These are phyloP conservation scores for Diaporthe citriasiana DNA, from an alignment of 2,329 filamentous ascomycete species.

Conservation along the genomic window DNA sequence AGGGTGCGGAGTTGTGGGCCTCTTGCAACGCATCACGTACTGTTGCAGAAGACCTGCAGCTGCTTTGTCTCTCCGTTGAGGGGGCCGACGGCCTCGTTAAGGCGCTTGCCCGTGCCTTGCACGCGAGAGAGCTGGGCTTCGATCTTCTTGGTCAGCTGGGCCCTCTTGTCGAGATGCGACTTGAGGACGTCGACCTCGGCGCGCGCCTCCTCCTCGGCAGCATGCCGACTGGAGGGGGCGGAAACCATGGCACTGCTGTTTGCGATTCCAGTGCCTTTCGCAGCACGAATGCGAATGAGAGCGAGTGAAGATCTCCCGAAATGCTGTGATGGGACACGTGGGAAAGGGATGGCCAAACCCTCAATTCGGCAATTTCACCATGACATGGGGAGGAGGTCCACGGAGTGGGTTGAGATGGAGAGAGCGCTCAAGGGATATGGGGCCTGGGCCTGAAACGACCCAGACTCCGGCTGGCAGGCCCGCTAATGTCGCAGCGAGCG, in stretches of 20 bases:
- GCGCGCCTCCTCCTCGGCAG: conserved; percentile 75
- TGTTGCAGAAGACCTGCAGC: conserved; percentile 88
- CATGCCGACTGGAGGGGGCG: conserved; percentile 56
- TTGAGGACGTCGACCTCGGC: conserved; percentile 80
- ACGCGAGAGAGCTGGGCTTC: conserved; percentile 87
- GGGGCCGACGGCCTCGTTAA: conserved; percentile 91
- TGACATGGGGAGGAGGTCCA: conserved; percentile 24
- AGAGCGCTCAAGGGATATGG: conserved; percentile 11
- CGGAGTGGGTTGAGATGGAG: conserved; percentile 29
- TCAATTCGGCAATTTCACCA: conserved; percentile 25
- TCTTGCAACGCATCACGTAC: conserved; percentile 58
- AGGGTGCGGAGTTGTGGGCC: conserved; percentile 1
- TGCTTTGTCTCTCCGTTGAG: conserved; percentile 93
- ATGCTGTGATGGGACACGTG: conserved; percentile 5
- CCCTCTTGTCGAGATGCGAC: conserved; percentile 88
- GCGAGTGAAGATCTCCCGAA: neutral
- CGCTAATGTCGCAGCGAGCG: conserved; percentile 18
- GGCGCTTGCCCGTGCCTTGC: conserved; percentile 89
- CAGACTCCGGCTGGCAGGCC: conserved; percentile 19
- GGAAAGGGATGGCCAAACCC: conserved; percentile 26
- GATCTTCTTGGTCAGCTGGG: conserved; percentile 94
- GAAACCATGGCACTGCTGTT: conserved; percentile 30
- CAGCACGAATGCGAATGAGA: neutral
- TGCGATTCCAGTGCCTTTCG: neutral
- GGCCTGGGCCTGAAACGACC: conserved; percentile 27